A percentile compares a stretch with the other conserved stretches of the same genome.
phyloP scores from a whole-genome alignment of 805 yeast genomes.

The Tetrapisispora taiwanensis region DNA sequence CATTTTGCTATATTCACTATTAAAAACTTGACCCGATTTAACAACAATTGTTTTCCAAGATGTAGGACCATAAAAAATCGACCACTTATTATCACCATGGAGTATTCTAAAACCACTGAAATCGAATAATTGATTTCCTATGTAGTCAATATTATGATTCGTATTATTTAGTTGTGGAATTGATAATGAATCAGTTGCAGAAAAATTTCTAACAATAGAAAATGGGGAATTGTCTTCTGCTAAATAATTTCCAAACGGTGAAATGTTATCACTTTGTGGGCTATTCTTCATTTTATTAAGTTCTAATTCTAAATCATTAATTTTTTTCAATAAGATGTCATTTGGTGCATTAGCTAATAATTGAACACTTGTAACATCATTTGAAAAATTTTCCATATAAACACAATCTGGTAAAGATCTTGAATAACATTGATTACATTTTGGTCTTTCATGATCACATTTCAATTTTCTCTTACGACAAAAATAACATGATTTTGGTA shows the following conservation, averaged over 20 bases:
- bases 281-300: neutral
- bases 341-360: constrained; percentile 18
- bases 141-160: neutral
- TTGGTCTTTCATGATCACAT: constrained; percentile 45
- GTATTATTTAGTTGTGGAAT: neutral
- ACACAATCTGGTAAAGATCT: constrained; percentile 26
- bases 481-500: constrained; percentile 37
- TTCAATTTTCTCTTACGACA: constrained; percentile 57
- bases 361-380: constrained; percentile 10
- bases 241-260: neutral
- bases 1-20: constrained; percentile 13
- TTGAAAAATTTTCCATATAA: constrained; percentile 17
- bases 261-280: neutral
- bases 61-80: constrained; percentile 22
- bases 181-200: neutral
- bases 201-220: neutral
- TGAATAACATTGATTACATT: constrained; percentile 33
- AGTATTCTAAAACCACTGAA: neutral
- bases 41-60: constrained; percentile 19
- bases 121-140: neutral
- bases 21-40: constrained; percentile 11
- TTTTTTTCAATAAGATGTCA: constrained; percentile 14
- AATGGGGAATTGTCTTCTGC: neutral
- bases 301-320: constrained; percentile 13
- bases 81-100: constrained; percentile 3